Evolutionary conservation across 2,329 filamentous ascomycete genomes (phyloP), one percentile per base, ranked within the genome.

Genomic region (Elsinoe perseae): DNA sequence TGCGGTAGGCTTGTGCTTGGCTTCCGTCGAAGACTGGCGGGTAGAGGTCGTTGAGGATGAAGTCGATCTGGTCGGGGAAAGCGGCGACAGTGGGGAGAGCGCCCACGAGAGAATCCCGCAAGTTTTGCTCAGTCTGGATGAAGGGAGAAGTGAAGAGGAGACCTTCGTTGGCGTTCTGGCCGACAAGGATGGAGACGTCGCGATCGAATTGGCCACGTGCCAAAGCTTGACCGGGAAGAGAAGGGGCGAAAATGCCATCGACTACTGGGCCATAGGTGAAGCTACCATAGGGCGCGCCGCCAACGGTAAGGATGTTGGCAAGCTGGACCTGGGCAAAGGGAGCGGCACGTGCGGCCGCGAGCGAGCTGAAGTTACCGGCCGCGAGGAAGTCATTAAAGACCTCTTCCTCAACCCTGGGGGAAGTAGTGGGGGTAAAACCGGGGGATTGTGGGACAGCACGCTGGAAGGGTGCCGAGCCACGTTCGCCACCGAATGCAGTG

Each of bases 161-260:
- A 34, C 74, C 75, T 64, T 78, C 75, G 50, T 74, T 62, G 2
- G 69, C 62, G 53, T 77, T 77, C 63, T 77, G 73, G 3, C 68
- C 66, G 21, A 66, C 61, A 69, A 80, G 73, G 32, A 81, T 57
- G 5, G 63, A 70, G 12, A 80, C 57, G 46, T 67, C 68, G 48
- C 71, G 70, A 61, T 76, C 73, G 56, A 70, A 80, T 20, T 69
- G 63, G 0, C 74, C 76, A 42, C 71, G 64, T 2, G 70, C 64
- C 2, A 80, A 68, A 1, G 77, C 66, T 43, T 72, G 65, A 1
- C 75, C 73, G 0, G 79, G 78, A 1, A 77, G 60, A 4, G 68
- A 65, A 1, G 77, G 75, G 0, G 73, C 72, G 61, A 79, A 79
- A n/a, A 66, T 66, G 1, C 76, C 76, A 61, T 81, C 79, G 4